Evolutionary conservation across 129 eudicot species (phyloP), one percentile per base, ranked within the genome.

Genomic region (Kitagawia praeruptora): DNA sequence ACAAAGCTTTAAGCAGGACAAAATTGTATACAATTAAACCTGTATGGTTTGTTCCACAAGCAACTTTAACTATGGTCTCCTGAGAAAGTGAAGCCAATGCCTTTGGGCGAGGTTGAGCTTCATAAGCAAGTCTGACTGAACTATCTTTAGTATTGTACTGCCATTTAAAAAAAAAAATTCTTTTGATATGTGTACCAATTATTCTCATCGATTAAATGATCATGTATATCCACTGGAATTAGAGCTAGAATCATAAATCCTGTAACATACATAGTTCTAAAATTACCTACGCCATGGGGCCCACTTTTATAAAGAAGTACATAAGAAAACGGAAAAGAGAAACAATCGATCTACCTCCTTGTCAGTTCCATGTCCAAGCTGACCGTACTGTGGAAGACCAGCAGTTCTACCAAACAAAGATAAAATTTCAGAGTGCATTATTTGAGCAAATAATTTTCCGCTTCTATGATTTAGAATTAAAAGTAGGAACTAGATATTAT

Each of bases 301-400:
- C 34, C 75, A 71, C 49, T 6, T 6, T 71, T 40, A 19, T 69
- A 16, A 34, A 39, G 38, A 72, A 72, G 49, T 23, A 40, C 18
- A 41, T n/a, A n/a, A 12, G 25, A 45, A 25, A 74, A 45, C n/a
- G 27, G 16, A 25, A 45, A 13, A 12, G 8, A n/a, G 31, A 75
- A 25, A 46, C n/a, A 27, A 75, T 46, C 2, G 1, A n/a, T n/a
- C 12, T 74, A 95, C 98, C 98, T 95, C 98, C 79, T 92, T 89
- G 78, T 95, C 92, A 63, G 97, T 87, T 69, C 97, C 97, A 86
- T 95, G 98, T 46, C 98, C 98, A 79, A 95, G 96, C 84, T 95
- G 98, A 85, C 97, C 98, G 82, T 90, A 92, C 66, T 95, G 97
- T 66, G 98, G 98, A 81, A 95, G 97, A 82, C 98, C 98, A 84